A percentile compares a stretch with the other conserved stretches of the same genome.
phyloP scores from a whole-genome alignment of 2,329 filamentous ascomycete species.

The Xylaria arbuscula region DNA sequence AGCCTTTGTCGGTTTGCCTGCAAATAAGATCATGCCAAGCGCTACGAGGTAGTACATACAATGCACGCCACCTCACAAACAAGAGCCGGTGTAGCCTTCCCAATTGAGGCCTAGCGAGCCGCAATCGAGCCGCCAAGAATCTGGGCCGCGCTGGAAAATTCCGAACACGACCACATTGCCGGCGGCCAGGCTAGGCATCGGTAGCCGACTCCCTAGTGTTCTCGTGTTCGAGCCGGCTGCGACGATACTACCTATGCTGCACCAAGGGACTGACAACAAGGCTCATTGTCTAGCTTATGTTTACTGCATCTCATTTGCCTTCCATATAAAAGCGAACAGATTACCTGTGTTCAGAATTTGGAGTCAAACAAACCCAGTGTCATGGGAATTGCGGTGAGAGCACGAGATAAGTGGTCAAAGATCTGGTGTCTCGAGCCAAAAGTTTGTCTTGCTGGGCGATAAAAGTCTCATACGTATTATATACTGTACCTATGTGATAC shows the following conservation, averaged over 20 bases:
- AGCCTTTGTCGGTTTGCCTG: conserved; percentile 3
- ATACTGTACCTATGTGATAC: no score
- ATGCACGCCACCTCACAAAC: background rate
- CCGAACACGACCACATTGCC: background rate
- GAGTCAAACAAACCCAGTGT: no score
- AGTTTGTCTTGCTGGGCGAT: no score
- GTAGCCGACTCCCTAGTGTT: no score
- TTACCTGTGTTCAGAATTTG: no score
- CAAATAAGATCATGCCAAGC: conserved; percentile 30
- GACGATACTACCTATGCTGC: background rate
- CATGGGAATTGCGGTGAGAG: no score
- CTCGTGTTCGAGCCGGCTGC: no score
- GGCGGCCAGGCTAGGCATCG: background rate
- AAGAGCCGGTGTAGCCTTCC: conserved; percentile 1
- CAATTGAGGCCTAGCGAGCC: conserved; percentile 9
- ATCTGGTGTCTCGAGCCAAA: no score
- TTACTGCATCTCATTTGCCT: background rate
- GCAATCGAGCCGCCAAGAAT: conserved; percentile 1
- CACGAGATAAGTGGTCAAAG: no score
- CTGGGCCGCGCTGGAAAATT: conserved; percentile 1
- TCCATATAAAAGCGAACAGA: no score
- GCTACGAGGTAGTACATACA: no score
- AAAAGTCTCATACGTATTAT: no score
- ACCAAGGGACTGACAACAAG: background rate
- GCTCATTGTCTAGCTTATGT: background rate